Evolutionary conservation across 495 filamentous ascomycete genomes (phyloP), one percentile per base, ranked within the genome.

Genomic region (Rhypophila decipiens): DNA sequence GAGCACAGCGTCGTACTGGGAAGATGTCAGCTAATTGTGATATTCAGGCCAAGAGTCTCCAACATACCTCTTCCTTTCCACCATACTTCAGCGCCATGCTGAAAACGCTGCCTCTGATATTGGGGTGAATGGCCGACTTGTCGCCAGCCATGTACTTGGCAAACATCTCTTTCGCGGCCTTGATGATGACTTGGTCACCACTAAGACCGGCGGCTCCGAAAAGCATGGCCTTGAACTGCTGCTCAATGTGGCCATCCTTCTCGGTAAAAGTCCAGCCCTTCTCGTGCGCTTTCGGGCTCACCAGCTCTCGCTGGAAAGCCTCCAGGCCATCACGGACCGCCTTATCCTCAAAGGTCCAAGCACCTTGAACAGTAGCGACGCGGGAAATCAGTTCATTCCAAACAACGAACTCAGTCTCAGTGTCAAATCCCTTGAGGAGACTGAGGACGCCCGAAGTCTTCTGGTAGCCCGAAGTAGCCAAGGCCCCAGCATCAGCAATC

Each of bases 401-500:
- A 18, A 97, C 93, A 23, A 96, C 84, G 53, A 89, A 97, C 54
- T 93, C 87, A 7, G 80, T 70, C 69, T 98, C 93, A 36, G 72
- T 76, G 60, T 83, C 79, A 64, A 98, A 93, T 36, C 85, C 81
- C 58, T 90, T 82, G 45, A 98, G 72, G 4, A 98, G 77, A 42
- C 83, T 88, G 15, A 98, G 70, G 44, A 96, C 72, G 12, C 88
- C 88, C 13, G 91, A 96, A 3, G 93, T 95, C 64, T 84, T 89
- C 66, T 95, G 88, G 64, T 93, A 96, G 23, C 91, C 91, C 13
- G 88, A 90, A 4, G 86, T 76, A 45, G 91, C 87, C 53, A 98
- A 74, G 36, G 93, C 88, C 54, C 90, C 90, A 10, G 93, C 88
- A 63, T 98, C 93, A 23, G 90, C 90, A 53, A 98, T 85, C 85